These are phyloP conservation scores for Penicillium atrosanguineum DNA, from an alignment of 495 filamentous ascomycete species.

Conservation along the genomic window DNA sequence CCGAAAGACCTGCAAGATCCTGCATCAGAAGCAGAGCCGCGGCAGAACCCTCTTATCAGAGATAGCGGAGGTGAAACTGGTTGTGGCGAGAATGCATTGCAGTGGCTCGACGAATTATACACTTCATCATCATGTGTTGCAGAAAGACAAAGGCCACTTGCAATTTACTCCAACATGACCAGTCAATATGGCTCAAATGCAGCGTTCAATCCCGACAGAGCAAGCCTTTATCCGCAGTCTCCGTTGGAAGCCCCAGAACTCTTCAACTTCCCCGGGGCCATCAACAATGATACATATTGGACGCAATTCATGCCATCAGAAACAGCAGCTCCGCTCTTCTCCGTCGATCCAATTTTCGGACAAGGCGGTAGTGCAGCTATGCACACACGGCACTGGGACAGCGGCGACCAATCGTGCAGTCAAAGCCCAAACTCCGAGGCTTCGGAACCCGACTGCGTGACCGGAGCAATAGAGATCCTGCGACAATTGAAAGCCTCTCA, in stretches of 20 bases:
- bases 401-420: neutral
- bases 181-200: neutral
- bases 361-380: neutral
- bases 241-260: neutral
- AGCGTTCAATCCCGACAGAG: neutral
- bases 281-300: neutral
- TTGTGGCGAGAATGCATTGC: neutral
- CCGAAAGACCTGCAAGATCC: neutral
- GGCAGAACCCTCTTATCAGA: neutral
- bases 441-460: constrained; percentile 6
- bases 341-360: neutral
- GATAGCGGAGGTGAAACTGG: neutral
- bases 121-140: neutral
- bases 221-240: neutral
- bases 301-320: neutral
- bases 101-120: constrained; percentile 5
- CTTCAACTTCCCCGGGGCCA: neutral
- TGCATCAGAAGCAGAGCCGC: neutral
- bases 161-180: neutral
- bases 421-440: constrained; percentile 1
- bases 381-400: neutral
- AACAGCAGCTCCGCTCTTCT: neutral
- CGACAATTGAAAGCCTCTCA: neutral
- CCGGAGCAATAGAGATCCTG: neutral
- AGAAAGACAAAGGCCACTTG: neutral